phyloP scores from a whole-genome alignment of 192 early-diverging fungal genomes.

The Linnemannia hyalina region DNA sequence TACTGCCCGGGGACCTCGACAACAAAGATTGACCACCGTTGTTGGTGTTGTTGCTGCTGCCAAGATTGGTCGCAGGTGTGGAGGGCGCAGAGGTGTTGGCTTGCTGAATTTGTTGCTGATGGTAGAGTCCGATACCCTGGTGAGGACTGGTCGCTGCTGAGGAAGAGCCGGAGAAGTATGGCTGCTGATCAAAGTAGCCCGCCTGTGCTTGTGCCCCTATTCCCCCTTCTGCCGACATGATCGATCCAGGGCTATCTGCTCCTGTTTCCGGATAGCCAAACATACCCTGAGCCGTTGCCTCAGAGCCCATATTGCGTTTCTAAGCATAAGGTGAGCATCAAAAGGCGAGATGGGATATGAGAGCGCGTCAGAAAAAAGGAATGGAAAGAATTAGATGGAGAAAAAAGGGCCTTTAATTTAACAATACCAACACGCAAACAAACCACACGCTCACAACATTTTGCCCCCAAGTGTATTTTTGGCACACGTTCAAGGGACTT shows the following conservation, averaged over 20 bases:
- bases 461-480: slow-evolving; percentile 14
- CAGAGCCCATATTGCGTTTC: slow-evolving; percentile 54
- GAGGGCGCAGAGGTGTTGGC: slow-evolving; percentile 25
- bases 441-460: slow-evolving; percentile 8
- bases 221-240: slow-evolving; percentile 15
- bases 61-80: slow-evolving; percentile 12
- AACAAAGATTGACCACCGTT: neutral
- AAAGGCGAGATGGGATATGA: neutral
- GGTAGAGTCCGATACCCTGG: neutral
- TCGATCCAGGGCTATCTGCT: slow-evolving; percentile 37
- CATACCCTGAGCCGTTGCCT: slow-evolving; percentile 18
- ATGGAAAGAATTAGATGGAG: neutral
- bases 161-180: slow-evolving; percentile 4
- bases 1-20: neutral
- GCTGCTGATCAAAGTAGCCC: slow-evolving; percentile 38
- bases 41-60: neutral
- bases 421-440: neutral
- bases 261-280: slow-evolving; percentile 27
- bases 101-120: neutral
- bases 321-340: slow-evolving; percentile 13
- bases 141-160: slow-evolving; percentile 8
- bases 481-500: neutral
- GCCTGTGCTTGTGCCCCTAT: neutral
- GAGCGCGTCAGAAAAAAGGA: neutral
- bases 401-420: neutral